These are phyloP conservation scores for Cladophialophora exuberans DNA, from an alignment of 2,329 filamentous ascomycete species.

Conservation along the genomic window DNA sequence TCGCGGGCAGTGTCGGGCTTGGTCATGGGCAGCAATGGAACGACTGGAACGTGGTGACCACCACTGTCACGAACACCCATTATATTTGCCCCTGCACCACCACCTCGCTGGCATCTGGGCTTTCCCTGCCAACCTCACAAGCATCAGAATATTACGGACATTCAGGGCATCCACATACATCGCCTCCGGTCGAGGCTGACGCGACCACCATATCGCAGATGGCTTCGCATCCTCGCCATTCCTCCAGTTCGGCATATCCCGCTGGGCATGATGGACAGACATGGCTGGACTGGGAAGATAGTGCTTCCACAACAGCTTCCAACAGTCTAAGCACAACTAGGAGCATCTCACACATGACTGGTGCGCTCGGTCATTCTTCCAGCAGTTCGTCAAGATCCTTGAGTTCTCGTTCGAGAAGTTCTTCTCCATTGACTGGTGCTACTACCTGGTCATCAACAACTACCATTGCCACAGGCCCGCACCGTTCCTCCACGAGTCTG, in stretches of 20 bases:
- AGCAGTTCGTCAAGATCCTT: too few relatives aligned
- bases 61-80: slow-evolving; percentile 3
- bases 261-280: not conserved
- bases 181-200: not conserved
- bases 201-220: not conserved
- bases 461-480: not conserved
- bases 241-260: not conserved
- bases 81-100: slow-evolving; percentile 8
- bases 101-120: not conserved
- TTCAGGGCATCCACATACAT: not conserved
- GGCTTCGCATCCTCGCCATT: not conserved
- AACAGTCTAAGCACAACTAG: not conserved
- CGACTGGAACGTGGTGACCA: slow-evolving; percentile 1
- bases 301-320: not conserved
- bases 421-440: not conserved
- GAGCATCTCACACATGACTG: too few relatives aligned
- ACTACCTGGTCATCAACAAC: not conserved
- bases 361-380: too few relatives aligned
- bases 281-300: not conserved
- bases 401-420: not conserved
- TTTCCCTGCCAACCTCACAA: not conserved
- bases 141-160: not conserved
- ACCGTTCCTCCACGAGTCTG: not conserved
- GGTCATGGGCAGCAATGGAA: slow-evolving; percentile 1
- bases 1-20: not conserved